Conservation (phyloP, 2,329 filamentous ascomycete genomes). For the Trichoderma koningiopsis region DNA sequence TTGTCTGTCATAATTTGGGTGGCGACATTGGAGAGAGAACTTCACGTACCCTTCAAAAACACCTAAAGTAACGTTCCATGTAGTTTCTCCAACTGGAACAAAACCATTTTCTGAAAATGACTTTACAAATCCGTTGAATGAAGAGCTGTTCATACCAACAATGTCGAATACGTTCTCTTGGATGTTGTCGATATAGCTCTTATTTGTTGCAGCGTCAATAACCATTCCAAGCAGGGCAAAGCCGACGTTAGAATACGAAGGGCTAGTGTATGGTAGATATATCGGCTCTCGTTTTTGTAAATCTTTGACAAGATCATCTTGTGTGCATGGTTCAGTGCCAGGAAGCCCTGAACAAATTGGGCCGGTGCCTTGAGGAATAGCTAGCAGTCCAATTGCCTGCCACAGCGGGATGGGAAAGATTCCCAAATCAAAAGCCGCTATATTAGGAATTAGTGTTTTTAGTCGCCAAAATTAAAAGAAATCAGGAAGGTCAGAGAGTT, state of each 20-base stretch:
- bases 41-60: conserved; percentile 32
- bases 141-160: conserved; percentile 12
- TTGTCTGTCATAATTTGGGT: too few species aligned
- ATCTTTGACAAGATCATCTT: conserved; percentile 35
- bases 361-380: neutral
- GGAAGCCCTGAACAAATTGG: conserved; percentile 1
- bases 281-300: conserved; percentile 40
- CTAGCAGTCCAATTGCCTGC: conserved; percentile 1
- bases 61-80: conserved; percentile 40
- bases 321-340: neutral
- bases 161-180: neutral
- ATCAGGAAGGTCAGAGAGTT: neutral
- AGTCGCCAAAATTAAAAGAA: neutral
- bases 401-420: neutral
- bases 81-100: conserved; percentile 39
- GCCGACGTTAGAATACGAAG: conserved; percentile 53
- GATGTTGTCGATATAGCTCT: conserved; percentile 38
- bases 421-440: neutral
- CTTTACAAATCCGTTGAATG: conserved; percentile 35
- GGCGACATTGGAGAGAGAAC: too few species aligned
- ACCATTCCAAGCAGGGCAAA: conserved; percentile 49
- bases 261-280: conserved; percentile 47
- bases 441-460: neutral
- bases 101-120: conserved; percentile 37
- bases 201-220: conserved; percentile 48